Evolutionary conservation across 306 rosid genomes (phyloP).

Genomic region (Cicer arietinum): DNA sequence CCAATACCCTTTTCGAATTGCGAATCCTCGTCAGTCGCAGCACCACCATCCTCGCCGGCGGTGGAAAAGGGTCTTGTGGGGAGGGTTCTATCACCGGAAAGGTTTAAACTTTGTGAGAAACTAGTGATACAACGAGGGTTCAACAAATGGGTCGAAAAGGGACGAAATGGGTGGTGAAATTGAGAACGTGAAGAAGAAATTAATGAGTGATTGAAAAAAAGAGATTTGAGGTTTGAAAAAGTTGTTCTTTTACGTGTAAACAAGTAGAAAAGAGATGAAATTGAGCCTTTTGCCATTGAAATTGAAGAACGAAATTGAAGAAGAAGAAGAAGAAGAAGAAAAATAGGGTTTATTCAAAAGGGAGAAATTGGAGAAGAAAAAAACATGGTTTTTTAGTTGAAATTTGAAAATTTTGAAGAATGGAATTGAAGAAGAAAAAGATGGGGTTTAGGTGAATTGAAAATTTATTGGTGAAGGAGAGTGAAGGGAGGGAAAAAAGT

Average conservation of each 20-base stretch:
- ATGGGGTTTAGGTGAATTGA: too few species aligned
- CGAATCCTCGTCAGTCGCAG: slow-evolving; percentile 4
- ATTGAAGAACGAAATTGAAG: background rate
- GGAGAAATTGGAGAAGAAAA: background rate
- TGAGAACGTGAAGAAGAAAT: slow-evolving; percentile 35
- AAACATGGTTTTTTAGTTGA: too few species aligned
- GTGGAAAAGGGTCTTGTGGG: slow-evolving; percentile 55
- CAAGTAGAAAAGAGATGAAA: slow-evolving; percentile 52
- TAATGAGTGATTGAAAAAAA: slow-evolving; percentile 35
- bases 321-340: background rate
- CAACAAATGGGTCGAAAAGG: slow-evolving; percentile 43
- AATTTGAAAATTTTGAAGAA: too few species aligned
- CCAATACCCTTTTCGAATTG: slow-evolving; percentile 64
- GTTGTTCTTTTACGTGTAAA: slow-evolving; percentile 56
- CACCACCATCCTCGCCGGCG: slow-evolving; percentile 16
- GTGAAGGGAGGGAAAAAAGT: background rate
- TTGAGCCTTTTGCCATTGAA: slow-evolving; percentile 70
- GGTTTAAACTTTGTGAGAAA: slow-evolving; percentile 38
- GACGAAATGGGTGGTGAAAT: slow-evolving; percentile 41
- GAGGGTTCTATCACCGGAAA: slow-evolving; percentile 24
- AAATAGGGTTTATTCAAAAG: background rate
- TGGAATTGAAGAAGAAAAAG: too few species aligned
- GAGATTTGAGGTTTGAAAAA: slow-evolving; percentile 47
- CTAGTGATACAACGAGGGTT: slow-evolving; percentile 23
- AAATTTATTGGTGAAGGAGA: background rate